Conservation (phyloP, 768 basidiomycete genomes). For the Leccinellum luteum region DNA sequence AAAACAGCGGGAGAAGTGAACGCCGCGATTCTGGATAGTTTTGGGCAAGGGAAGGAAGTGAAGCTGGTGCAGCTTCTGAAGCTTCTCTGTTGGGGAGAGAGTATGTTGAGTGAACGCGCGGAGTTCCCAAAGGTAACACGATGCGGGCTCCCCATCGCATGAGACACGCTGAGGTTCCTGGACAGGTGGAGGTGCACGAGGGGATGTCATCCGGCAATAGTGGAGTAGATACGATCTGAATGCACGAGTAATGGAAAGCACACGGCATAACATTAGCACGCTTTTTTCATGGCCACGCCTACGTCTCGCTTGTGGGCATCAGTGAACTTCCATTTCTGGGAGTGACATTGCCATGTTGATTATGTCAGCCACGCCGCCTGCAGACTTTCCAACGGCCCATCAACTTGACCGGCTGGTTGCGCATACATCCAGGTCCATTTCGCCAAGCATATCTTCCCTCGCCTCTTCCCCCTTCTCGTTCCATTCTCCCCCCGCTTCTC, state of each 20-base stretch:
- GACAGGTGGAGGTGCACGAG: constrained; percentile 32
- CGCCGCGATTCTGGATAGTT: constrained; percentile 87
- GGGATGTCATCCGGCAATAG: constrained; percentile 14
- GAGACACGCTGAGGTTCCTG: constrained; percentile 24
- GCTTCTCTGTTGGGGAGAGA: constrained; percentile 87
- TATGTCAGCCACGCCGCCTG: constrained; percentile 30
- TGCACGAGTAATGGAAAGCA: constrained; percentile 22
- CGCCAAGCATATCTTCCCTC: constrained; percentile 14
- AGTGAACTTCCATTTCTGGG: background rate
- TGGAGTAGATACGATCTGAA: constrained; percentile 17
- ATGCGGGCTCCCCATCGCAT: constrained; percentile 7
- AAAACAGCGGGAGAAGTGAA: constrained; percentile 97
- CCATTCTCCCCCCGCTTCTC: background rate
- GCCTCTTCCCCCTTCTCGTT: background rate
- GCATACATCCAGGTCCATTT: constrained; percentile 28
- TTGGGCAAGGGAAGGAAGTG: constrained; percentile 90
- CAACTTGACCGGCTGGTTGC: constrained; percentile 25
- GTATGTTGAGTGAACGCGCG: constrained; percentile 67
- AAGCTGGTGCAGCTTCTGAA: constrained; percentile 82
- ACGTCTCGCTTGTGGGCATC: background rate
- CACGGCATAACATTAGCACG: constrained; percentile 1
- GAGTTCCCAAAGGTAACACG: constrained; percentile 73
- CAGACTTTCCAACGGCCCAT: constrained; percentile 26
- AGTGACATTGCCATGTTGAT: constrained; percentile 24
- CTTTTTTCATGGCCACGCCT: background rate